These are phyloP conservation scores for Ilex paraguariensis DNA, from an alignment of 305 asterid species.

Conservation along the genomic window DNA sequence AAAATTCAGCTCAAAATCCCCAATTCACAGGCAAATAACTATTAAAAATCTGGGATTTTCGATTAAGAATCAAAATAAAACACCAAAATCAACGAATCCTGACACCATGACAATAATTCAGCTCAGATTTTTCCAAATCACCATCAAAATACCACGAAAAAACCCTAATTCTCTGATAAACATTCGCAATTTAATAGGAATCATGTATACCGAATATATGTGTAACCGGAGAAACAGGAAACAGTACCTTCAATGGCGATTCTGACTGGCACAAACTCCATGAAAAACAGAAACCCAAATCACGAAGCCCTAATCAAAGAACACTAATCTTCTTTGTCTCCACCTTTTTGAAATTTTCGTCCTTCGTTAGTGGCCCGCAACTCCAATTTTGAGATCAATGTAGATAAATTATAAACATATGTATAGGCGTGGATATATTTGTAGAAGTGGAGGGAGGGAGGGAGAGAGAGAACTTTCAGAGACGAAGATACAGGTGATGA, in stretches of 20 bases:
- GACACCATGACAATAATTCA: not conserved
- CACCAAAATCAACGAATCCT: not conserved
- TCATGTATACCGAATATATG: no score
- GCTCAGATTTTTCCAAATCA: not conserved
- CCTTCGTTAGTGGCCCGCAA: no score
- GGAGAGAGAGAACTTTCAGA: slow-evolving; percentile 3
- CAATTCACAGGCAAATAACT: not conserved
- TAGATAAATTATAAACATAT: no score
- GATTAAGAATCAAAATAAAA: not conserved
- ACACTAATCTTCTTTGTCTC: no score
- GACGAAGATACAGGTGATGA: slow-evolving; percentile 1
- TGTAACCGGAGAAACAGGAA: not conserved
- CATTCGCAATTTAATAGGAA: not conserved
- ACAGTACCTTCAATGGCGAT: no score
- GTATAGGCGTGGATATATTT: no score
- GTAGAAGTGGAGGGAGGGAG: not conserved
- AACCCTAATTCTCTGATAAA: not conserved
- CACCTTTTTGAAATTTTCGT: no score
- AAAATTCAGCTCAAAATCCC: not conserved
- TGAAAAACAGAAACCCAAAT: no score
- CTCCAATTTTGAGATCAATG: no score
- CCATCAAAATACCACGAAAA: no score
- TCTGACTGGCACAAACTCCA: no score
- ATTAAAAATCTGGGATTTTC: not conserved
- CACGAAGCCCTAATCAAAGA: no score